A percentile compares a stretch with the other conserved stretches of the same genome.
phyloP scores from a whole-genome alignment of 768 basidiomycete species.

The Coprinopsis sp. region DNA sequence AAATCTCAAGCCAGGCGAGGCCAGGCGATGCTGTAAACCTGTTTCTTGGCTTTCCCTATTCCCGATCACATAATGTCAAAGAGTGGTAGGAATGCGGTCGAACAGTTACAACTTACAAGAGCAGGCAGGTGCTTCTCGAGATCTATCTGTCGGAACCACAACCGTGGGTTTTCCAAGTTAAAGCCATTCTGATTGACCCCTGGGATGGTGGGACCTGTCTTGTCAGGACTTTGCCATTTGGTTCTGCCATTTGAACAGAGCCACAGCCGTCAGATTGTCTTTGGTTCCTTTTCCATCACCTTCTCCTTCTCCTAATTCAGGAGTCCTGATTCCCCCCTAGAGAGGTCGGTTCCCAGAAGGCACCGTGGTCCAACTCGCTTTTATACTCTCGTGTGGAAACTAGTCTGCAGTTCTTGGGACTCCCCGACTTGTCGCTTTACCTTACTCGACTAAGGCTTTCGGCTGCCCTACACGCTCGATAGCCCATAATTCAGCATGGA shows the following conservation, averaged over 20 bases:
- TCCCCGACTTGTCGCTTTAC: slow-evolving; percentile 23
- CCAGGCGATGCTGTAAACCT: too few relatives aligned
- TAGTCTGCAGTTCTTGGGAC: slow-evolving; percentile 22
- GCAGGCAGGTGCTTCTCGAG: too few relatives aligned
- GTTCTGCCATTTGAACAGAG: not conserved
- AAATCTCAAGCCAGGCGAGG: too few relatives aligned
- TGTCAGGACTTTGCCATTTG: not conserved
- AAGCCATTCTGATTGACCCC: too few relatives aligned
- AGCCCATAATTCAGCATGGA: slow-evolving; percentile 49
- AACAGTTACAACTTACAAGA: not conserved
- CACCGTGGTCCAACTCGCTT: slow-evolving; percentile 24
- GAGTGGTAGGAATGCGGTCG: not conserved
- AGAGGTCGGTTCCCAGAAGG: not conserved
- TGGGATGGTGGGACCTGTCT: not conserved
- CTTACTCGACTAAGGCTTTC: slow-evolving; percentile 27
- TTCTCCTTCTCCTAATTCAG: not conserved
- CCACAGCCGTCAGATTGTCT: not conserved
- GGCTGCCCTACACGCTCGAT: slow-evolving; percentile 23
- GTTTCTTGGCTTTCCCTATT: not conserved
- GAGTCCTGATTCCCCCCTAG: slow-evolving; percentile 1
- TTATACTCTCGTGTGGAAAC: slow-evolving; percentile 31
- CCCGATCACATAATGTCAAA: not conserved
- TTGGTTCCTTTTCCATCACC: not conserved
- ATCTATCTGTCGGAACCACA: not conserved
- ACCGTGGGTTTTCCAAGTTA: too few relatives aligned